Conservation (phyloP, 2,329 filamentous ascomycete genomes). For the Teratosphaeria nubilosa region DNA sequence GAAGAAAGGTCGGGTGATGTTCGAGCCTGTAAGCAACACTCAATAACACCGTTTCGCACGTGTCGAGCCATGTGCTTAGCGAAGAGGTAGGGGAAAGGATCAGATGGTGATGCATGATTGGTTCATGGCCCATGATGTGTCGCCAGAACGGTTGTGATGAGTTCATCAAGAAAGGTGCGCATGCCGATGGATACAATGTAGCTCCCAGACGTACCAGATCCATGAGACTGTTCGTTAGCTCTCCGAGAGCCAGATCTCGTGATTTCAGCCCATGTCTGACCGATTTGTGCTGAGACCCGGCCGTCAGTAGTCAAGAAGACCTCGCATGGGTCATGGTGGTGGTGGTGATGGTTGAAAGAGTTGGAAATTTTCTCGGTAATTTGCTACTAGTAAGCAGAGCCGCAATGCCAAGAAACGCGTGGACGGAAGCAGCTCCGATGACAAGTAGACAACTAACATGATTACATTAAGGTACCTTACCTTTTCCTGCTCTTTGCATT, state of each 20-base stretch:
- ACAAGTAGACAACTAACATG: background rate
- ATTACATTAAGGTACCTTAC: background rate
- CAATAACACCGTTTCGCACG: background rate
- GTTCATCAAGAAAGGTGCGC: conserved; percentile 17
- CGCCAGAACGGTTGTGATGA: conserved; percentile 27
- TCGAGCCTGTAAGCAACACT: background rate
- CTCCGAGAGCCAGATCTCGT: background rate
- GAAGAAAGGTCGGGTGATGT: background rate
- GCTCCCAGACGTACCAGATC: background rate
- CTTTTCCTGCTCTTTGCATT: background rate
- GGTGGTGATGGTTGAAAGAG: background rate
- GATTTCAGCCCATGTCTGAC: background rate
- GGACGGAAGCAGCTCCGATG: background rate
- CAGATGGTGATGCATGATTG: conserved; percentile 35
- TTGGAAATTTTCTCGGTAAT: background rate
- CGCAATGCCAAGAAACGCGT: background rate
- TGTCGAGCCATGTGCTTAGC: background rate
- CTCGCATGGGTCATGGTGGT: background rate
- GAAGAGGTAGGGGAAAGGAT: conserved; percentile 9
- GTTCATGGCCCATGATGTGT: conserved; percentile 28
- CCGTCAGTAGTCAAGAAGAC: background rate
- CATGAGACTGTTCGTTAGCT: background rate
- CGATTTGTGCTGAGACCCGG: background rate
- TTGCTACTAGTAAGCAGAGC: background rate
- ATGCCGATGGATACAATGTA: background rate